Evolutionary conservation across 345 rosid genomes (phyloP).

Genomic region (Rhizophora mangle): DNA sequence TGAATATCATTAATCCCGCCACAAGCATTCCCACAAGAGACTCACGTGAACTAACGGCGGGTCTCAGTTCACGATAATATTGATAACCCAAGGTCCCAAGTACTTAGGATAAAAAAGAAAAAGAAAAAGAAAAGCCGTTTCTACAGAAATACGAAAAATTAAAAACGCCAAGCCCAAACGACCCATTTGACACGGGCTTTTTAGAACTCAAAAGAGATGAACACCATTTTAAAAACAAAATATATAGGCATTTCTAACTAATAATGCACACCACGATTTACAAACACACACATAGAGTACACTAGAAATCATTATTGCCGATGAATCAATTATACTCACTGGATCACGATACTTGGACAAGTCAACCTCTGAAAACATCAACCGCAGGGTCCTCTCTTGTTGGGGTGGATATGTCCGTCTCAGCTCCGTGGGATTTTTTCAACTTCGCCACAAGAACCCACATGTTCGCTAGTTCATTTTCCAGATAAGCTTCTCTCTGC

Average conservation of each 20-base stretch:
- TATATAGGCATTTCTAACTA: slow-evolving; percentile 26
- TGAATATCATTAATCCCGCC: not conserved
- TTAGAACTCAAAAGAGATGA: slow-evolving; percentile 4
- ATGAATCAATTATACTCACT: not conserved
- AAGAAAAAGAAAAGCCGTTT: not conserved
- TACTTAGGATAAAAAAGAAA: not conserved
- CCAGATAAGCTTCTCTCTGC: slow-evolving; percentile 89
- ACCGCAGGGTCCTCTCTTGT: slow-evolving; percentile 25
- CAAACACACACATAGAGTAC: slow-evolving; percentile 5
- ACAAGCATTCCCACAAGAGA: slow-evolving; percentile 2
- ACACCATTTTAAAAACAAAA: slow-evolving; percentile 3
- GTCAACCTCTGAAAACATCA: slow-evolving; percentile 28
- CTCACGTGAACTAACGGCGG: not conserved
- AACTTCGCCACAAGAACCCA: slow-evolving; percentile 96
- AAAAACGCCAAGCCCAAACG: not conserved
- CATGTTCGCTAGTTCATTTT: slow-evolving; percentile 98
- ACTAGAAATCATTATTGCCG: no score
- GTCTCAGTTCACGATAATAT: slow-evolving; percentile 2
- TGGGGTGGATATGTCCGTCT: slow-evolving; percentile 40
- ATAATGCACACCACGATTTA: slow-evolving; percentile 26
- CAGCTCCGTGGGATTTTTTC: slow-evolving; percentile 64
- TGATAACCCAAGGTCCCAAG: not conserved
- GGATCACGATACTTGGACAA: not conserved
- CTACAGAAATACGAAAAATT: not conserved
- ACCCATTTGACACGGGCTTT: slow-evolving; percentile 1